These are phyloP conservation scores for Centella asiatica DNA, from an alignment of 129 eudicot genomes.

Conservation along the genomic window DNA sequence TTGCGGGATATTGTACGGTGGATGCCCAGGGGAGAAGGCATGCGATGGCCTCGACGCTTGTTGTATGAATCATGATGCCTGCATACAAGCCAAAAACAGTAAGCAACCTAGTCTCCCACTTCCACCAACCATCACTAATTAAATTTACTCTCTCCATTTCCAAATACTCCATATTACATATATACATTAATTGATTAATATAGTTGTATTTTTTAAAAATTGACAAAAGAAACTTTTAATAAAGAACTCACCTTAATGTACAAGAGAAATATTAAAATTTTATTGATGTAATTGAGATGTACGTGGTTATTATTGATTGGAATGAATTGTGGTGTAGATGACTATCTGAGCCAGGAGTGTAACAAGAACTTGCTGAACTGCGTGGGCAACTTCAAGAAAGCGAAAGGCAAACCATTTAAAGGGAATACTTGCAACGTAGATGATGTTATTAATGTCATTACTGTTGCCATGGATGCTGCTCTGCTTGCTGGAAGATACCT, in stretches of 20 bases:
- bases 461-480: constrained; percentile 66
- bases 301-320: background rate
- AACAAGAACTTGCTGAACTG: constrained; percentile 49
- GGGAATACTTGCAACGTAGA: constrained; percentile 62
- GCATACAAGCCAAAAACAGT: constrained; percentile 60
- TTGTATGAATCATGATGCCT: constrained; percentile 80
- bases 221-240: too few relatives aligned
- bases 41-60: constrained; percentile 89
- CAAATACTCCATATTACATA: too few relatives aligned
- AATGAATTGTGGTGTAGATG: constrained; percentile 30
- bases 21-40: constrained; percentile 81
- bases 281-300: background rate
- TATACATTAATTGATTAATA: too few relatives aligned
- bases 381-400: constrained; percentile 38
- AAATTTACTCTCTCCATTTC: too few relatives aligned
- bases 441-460: constrained; percentile 55
- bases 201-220: too few relatives aligned
- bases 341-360: constrained; percentile 60
- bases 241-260: too few relatives aligned
- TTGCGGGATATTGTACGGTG: constrained; percentile 79
- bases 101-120: constrained; percentile 18
- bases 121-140: background rate
- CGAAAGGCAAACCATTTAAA: constrained; percentile 45
- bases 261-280: background rate
- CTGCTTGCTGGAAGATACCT: constrained; percentile 54